Conservation (phyloP, 2,329 filamentous ascomycete genomes). For the Colletotrichum kahawae region DNA sequence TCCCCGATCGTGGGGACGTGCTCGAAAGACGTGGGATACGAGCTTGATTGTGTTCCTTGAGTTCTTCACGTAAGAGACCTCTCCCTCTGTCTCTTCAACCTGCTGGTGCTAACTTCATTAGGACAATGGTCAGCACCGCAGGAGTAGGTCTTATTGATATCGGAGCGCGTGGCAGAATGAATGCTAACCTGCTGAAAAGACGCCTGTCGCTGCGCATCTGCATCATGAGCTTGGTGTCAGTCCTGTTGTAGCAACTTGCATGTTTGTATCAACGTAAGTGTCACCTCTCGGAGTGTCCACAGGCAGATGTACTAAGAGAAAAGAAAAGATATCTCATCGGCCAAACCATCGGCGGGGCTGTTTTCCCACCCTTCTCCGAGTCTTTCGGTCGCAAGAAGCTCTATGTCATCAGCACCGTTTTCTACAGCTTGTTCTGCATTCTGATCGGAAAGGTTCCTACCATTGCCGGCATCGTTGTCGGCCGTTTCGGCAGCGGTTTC, state of each 20-base stretch:
- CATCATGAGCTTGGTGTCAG: background rate
- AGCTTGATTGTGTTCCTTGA: background rate
- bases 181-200: background rate
- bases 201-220: background rate
- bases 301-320: background rate
- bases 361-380: constrained; percentile 1
- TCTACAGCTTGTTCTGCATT: constrained; percentile 11
- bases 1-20: background rate
- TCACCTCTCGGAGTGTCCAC: fast-evolving
- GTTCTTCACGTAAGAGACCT: background rate
- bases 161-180: fast-evolving
- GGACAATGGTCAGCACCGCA: constrained; percentile 1
- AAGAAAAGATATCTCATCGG: background rate
- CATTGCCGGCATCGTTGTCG: background rate
- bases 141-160: background rate
- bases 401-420: background rate
- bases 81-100: background rate
- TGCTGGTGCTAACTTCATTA: background rate
- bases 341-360: background rate
- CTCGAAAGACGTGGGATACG: background rate
- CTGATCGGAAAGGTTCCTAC: background rate
- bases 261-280: background rate
- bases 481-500: background rate
- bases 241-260: background rate
- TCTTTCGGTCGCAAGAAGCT: constrained; percentile 12